Percentiles rank a stretch among this genome's conserved stretches.
Evolutionary conservation across 345 rosid species (phyloP).

Genomic region (Moricandia moricandioides): DNA sequence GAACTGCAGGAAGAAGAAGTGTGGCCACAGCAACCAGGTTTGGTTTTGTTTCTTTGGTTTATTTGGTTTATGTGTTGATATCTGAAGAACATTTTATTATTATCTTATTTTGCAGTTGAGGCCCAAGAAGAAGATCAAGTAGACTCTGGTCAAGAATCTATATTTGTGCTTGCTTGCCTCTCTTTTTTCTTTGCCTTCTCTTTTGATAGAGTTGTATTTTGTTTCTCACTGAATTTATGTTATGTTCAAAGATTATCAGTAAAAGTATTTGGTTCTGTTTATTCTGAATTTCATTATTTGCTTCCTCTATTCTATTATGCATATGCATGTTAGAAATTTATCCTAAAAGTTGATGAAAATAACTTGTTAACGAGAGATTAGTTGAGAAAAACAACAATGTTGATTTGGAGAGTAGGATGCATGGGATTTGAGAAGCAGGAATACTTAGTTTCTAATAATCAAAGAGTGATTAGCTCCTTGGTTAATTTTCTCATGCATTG

Average conservation of each 20-base stretch:
- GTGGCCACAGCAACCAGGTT: constrained; percentile 99
- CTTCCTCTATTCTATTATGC: background rate
- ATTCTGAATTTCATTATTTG: background rate
- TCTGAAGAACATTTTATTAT: background rate
- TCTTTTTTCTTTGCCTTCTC: background rate
- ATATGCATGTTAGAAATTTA: background rate
- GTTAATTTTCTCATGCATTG: too few relatives aligned
- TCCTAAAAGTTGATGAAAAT: background rate
- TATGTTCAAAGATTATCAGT: constrained; percentile 28
- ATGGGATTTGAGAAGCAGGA: too few relatives aligned
- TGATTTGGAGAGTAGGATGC: background rate
- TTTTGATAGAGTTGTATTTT: background rate
- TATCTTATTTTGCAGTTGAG: constrained; percentile 62
- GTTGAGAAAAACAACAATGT: background rate
- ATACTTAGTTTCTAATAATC: too few relatives aligned
- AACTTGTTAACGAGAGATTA: background rate
- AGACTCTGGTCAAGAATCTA: constrained; percentile 9
- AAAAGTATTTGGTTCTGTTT: constrained; percentile 2
- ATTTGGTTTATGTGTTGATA: background rate
- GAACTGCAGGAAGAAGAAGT: constrained; percentile 97
- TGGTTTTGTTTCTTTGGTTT: background rate
- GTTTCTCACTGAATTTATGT: constrained; percentile 16
- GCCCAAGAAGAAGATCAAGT: constrained; percentile 97
- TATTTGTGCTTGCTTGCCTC: background rate
- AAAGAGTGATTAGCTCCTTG: too few relatives aligned